Evolutionary conservation across 371 early-diverging fungal species (phyloP), one percentile per base, ranked within the genome.

Genomic region (Dentiscutata heterogama): DNA sequence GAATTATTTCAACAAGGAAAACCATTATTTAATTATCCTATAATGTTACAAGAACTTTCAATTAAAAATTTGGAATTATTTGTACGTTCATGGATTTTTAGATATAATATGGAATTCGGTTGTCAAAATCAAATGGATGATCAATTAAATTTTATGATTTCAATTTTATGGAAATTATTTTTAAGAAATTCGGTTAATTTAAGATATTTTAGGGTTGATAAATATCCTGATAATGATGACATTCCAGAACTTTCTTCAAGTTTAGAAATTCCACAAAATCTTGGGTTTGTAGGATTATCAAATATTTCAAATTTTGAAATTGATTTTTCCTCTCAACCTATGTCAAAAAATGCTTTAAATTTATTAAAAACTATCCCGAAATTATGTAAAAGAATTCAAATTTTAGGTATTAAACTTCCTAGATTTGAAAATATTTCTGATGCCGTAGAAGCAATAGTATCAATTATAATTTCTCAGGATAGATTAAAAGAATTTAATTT

Each of bases 11-110:
- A 20, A 35, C 39, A n/a, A 67, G 16, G 20, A 1, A 71, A 50
- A 14, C 71, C 71, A 22, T 25, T 71, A 71, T 71, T 71, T 16
- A 71, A 71, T 71, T 71, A 71, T 71, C 16, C 51, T 6, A 25
- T 46, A 1, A 46, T 71, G 50, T 25, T 71, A 51, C 42, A 51
- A 39, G 71, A 71, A 71, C 16, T 71, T 46, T 25, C n/a, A 42
- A 42, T 46, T 16, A 27, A 25, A 7, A 46, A 50, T 10, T 71
- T 71, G 18, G 71, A 71, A 29, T 50, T 25, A 1, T 22, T 51
- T 51, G 71, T 71, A 25, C 25, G 2, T 25, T 71, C 71, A 4
- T 71, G 16, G 35, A 25, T 71, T 14, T 22, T 22, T 7, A 71
- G 50, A 71, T 16, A 20, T 0, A 51, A 7, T 50, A 51, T 51